Percentiles rank a stretch among this genome's conserved stretches.
Conservation (phyloP, 2,329 filamentous ascomycete species). For the Chalara sp. region DNA sequence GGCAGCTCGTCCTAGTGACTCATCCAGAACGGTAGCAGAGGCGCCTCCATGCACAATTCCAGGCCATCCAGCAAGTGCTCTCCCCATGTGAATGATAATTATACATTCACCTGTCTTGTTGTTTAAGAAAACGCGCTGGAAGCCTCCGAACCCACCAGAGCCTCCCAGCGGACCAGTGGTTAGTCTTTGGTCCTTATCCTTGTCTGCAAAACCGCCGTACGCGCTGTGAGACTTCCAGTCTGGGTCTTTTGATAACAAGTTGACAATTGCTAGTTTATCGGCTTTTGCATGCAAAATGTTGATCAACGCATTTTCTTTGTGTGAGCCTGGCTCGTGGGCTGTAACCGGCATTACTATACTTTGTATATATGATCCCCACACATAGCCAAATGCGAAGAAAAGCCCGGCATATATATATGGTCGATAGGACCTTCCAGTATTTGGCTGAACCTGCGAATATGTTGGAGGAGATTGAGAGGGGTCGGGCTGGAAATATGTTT, state of each 20-base stretch:
- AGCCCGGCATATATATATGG: slow-evolving; percentile 26
- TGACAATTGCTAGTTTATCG: slow-evolving; percentile 40
- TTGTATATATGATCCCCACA: slow-evolving; percentile 31
- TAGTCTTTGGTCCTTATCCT: slow-evolving; percentile 25
- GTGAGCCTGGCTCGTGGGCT: slow-evolving; percentile 32
- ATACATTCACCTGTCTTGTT: slow-evolving; percentile 48
- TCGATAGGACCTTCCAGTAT: slow-evolving; percentile 2
- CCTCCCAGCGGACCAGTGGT: slow-evolving; percentile 38
- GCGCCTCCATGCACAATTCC: slow-evolving; percentile 65
- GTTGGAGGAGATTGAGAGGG: too few relatives aligned
- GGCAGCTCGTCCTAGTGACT: slow-evolving; percentile 60
- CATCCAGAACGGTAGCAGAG: slow-evolving; percentile 62
- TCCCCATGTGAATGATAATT: slow-evolving; percentile 62
- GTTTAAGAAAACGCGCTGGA: slow-evolving; percentile 61
- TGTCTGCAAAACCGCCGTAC: slow-evolving; percentile 25
- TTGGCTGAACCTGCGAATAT: too few relatives aligned
- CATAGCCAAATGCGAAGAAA: slow-evolving; percentile 35
- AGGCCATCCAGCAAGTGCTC: slow-evolving; percentile 62
- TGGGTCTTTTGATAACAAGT: slow-evolving; percentile 37
- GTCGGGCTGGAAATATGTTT: too few relatives aligned
- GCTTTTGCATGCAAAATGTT: slow-evolving; percentile 35
- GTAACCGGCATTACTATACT: slow-evolving; percentile 37
- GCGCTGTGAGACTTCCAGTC: slow-evolving; percentile 35
- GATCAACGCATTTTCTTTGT: slow-evolving; percentile 35
- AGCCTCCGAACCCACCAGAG: slow-evolving; percentile 36